phyloP scores from a whole-genome alignment of 441 rosid genomes.

The Gossypium schwendimanii region DNA sequence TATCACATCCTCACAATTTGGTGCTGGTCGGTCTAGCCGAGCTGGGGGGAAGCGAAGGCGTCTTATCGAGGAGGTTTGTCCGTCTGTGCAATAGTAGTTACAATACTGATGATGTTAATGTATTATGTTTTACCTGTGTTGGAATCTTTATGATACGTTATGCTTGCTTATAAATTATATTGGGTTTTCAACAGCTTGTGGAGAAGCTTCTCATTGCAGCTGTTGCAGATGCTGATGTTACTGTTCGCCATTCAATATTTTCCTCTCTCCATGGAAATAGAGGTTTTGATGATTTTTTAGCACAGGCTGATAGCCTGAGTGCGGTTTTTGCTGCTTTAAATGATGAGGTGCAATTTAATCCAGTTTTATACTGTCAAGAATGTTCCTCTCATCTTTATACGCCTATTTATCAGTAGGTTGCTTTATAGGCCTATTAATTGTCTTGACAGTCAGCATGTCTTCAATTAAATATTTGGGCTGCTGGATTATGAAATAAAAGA shows the following conservation, averaged over 20 bases:
- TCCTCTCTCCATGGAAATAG: conserved; percentile 67
- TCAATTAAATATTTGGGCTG: background rate
- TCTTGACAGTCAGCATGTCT: background rate
- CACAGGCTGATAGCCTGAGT: conserved; percentile 93
- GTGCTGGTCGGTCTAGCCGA: conserved; percentile 71
- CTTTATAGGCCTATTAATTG: background rate
- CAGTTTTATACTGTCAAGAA: conserved; percentile 8
- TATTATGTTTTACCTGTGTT: background rate
- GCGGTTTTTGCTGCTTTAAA: conserved; percentile 97
- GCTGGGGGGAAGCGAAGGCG: conserved; percentile 79
- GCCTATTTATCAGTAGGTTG: background rate
- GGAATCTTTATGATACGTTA: conserved; percentile 9
- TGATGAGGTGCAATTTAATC: conserved; percentile 70
- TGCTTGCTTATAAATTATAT: conserved; percentile 27
- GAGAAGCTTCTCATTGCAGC: conserved; percentile 97
- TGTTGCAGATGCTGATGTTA: conserved; percentile 95
- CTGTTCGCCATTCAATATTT: conserved; percentile 90
- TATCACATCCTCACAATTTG: conserved; percentile 42
- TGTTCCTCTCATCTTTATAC: background rate
- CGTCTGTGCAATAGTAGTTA: background rate
- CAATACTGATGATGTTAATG: background rate
- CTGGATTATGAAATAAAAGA: background rate
- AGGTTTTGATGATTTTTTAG: conserved; percentile 90
- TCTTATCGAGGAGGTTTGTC: conserved; percentile 84
- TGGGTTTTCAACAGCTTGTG: conserved; percentile 67